Percentiles rank a stretch among this genome's conserved stretches.
Conservation (phyloP, 1,284 basidiomycete genomes). For the Mycena citricolor region DNA sequence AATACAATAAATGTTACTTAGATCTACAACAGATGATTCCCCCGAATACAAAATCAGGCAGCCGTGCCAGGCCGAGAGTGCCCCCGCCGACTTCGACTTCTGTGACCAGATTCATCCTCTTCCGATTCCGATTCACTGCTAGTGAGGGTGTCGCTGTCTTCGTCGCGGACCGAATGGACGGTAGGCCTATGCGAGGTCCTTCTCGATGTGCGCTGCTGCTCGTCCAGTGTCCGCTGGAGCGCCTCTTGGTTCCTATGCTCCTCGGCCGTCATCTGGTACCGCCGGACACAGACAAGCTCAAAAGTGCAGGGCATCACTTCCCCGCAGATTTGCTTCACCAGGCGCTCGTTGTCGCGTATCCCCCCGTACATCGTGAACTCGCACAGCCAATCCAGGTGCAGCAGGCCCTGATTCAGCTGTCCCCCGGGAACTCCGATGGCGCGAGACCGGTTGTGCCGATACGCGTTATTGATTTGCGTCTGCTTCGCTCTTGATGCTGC, state of each 20-base stretch:
- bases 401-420: constrained; percentile 55
- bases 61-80: neutral
- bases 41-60: constrained; percentile 9
- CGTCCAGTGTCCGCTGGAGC: constrained; percentile 29
- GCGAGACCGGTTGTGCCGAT: constrained; percentile 64
- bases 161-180: constrained; percentile 13
- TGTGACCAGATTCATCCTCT: constrained; percentile 6
- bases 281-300: constrained; percentile 51
- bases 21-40: no score
- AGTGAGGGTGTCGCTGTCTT: constrained; percentile 6
- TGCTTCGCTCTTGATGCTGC: constrained; percentile 37
- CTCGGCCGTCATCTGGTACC: constrained; percentile 47
- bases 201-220: constrained; percentile 10
- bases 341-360: constrained; percentile 44
- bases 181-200: constrained; percentile 8
- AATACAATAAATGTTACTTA: no score
- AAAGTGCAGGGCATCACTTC: constrained; percentile 58
- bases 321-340: constrained; percentile 44
- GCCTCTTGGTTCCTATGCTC: constrained; percentile 48
- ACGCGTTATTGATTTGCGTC: constrained; percentile 46
- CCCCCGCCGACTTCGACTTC: constrained; percentile 7
- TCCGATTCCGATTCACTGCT: constrained; percentile 2
- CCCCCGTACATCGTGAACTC: constrained; percentile 60
- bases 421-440: constrained; percentile 66
- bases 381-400: constrained; percentile 63